phyloP scores from a whole-genome alignment of 2,329 filamentous ascomycete genomes.

The Hypoxylon sp. region DNA sequence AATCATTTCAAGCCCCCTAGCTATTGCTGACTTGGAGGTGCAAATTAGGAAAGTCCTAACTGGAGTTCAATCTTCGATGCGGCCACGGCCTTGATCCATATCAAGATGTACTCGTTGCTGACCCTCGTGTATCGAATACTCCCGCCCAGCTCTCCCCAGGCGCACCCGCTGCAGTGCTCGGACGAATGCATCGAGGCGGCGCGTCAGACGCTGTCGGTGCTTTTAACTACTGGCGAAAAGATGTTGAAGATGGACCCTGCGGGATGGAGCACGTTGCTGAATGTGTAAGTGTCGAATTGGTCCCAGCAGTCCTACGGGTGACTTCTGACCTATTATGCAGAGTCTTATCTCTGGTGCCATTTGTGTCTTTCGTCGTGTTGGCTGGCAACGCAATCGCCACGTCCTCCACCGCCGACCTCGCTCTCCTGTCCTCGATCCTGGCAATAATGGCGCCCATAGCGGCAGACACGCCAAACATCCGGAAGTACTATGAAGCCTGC shows the following conservation, averaged over 20 bases:
- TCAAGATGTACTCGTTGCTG: constrained; percentile 22
- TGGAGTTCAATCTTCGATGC: constrained; percentile 15
- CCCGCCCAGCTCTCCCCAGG: constrained; percentile 9
- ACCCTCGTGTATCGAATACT: constrained; percentile 30
- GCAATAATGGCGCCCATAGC: constrained; percentile 26
- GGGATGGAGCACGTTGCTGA: constrained; percentile 33
- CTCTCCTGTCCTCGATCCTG: constrained; percentile 33
- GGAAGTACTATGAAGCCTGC: constrained; percentile 40
- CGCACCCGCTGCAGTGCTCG: constrained; percentile 40
- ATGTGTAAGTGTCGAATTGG: constrained; percentile 29
- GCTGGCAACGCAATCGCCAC: constrained; percentile 42
- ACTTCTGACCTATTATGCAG: constrained; percentile 22
- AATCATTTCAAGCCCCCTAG: neutral
- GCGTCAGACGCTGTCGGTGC: constrained; percentile 32
- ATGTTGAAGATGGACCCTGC: constrained; percentile 4
- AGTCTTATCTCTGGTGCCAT: constrained; percentile 37
- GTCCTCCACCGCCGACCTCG: constrained; percentile 33
- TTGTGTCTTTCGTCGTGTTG: constrained; percentile 41
- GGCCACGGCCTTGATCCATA: constrained; percentile 17
- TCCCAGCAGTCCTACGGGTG: neutral
- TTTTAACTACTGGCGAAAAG: constrained; percentile 30
- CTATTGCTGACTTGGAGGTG: constrained; percentile 9
- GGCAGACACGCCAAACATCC: constrained; percentile 18
- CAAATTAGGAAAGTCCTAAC: constrained; percentile 15
- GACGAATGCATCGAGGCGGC: constrained; percentile 39